Evolutionary conservation across 805 yeast genomes (phyloP).

Genomic region (Diddensiella transvaalensis): DNA sequence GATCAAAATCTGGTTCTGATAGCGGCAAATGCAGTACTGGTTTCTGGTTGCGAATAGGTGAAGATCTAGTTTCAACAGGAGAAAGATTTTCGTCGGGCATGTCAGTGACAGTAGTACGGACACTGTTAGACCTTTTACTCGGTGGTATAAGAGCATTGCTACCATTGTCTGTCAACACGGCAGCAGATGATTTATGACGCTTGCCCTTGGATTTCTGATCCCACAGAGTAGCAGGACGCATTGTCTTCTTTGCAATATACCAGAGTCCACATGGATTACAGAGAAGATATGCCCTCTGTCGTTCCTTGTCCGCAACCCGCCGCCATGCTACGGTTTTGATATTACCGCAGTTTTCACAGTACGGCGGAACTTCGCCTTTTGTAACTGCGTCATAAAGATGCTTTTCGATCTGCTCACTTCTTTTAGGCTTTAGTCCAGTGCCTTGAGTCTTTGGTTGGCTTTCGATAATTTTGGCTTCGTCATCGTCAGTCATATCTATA

Average conservation of each 20-base stretch:
- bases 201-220: constrained; percentile 8
- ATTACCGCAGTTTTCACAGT: constrained; percentile 34
- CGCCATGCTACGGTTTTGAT: constrained; percentile 32
- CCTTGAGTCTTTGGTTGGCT: neutral
- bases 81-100: neutral
- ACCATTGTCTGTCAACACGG: neutral
- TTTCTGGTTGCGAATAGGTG: neutral
- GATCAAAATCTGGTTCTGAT: neutral
- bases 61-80: neutral
- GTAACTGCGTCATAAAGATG: constrained; percentile 17
- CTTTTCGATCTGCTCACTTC: constrained; percentile 3
- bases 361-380: constrained; percentile 26
- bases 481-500: neutral
- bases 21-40: neutral
- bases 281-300: constrained; percentile 15
- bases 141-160: no score
- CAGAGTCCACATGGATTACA: constrained; percentile 32
- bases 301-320: constrained; percentile 18
- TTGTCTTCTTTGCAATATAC: constrained; percentile 19
- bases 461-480: neutral
- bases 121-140: constrained; percentile 1
- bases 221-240: constrained; percentile 27
- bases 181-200: neutral
- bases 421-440: neutral
- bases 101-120: neutral